Evolutionary conservation across 768 basidiomycete genomes (phyloP).

Genomic region (Pisolithus tinctorius): DNA sequence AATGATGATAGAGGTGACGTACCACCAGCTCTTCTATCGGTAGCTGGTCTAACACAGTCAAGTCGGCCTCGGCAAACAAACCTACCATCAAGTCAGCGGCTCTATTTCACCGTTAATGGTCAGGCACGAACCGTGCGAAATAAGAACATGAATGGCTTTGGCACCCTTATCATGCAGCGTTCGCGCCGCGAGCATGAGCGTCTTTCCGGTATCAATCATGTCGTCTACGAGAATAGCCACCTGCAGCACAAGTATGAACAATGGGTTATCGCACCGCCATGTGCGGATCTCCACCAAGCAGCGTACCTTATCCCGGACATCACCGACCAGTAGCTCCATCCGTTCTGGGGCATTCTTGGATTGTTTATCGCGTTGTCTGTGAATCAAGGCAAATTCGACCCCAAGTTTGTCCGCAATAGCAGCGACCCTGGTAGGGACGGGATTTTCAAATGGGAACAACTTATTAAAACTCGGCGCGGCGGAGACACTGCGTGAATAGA

Average conservation of each 20-base stretch:
- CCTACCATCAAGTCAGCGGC: conserved; percentile 36
- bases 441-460: not conserved
- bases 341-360: conserved; percentile 58
- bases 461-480: not conserved
- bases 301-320: conserved; percentile 79
- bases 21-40: conserved; percentile 86
- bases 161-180: conserved; percentile 91
- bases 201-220: conserved; percentile 95
- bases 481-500: not conserved
- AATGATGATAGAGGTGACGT: conserved; percentile 18
- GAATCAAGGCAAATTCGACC: conserved; percentile 93
- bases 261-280: conserved; percentile 2
- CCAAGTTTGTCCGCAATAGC: conserved; percentile 93
- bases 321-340: conserved; percentile 94
- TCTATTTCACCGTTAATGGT: conserved; percentile 2
- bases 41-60: conserved; percentile 59
- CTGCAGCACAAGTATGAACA: conserved; percentile 28
- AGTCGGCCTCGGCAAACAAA: conserved; percentile 70
- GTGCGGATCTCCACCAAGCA: not conserved
- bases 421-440: conserved; percentile 59
- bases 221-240: conserved; percentile 95
- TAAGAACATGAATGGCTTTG: conserved; percentile 75
- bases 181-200: conserved; percentile 76
- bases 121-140: conserved; percentile 73
- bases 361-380: conserved; percentile 78